Evolutionary conservation across 2,329 filamentous ascomycete species (phyloP), one percentile per base, ranked within the genome.

Genomic region (Penicillium capsulatum): DNA sequence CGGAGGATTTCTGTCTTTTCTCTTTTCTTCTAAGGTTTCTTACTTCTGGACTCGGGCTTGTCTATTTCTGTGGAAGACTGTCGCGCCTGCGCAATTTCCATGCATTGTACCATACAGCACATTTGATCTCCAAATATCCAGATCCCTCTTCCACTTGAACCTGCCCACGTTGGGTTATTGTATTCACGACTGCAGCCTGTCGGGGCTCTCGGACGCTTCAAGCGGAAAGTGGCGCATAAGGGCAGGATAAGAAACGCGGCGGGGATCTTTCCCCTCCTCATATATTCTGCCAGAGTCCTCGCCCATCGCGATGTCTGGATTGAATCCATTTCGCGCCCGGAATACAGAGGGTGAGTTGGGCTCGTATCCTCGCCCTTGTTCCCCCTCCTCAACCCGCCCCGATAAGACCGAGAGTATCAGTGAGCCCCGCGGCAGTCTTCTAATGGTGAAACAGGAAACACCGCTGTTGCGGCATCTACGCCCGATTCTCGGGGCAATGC

Each of bases 261-360:
- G 52, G 44, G 49, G 38, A 42, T 36, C 45, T 44, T 41, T 34
- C 42, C 36, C 33, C 46, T 38, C 33, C 44, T 38, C 42, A 43
- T 36, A 48, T 47, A 47, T 47, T 39, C 40, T 44, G 44, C 40
- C 39, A 33, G 14, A 40, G 31, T 26, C 14, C 28, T 48, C 35
- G n/a, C 17, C 31, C 34, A 50, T 42, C 58, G 58, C 59, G 54
- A 71, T 71, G 68, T 67, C 68, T 66, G 66, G 64, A 55, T 68
- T 61, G 61, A 73, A 73, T 69, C 70, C 70, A 58, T 73, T 73
- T 61, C 70, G 70, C 62, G 65, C 59, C 65, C 70, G 57, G 52
- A 65, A 63, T 42, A 44, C 57, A 47, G 55, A 57, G 43, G 55
- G 62, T 55, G 53, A 59, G 55, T 52, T 22, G 19, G 5, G 19